A percentile compares a stretch with the other conserved stretches of the same genome.
These are phyloP conservation scores for Trichoderma asperelloides DNA, from an alignment of 495 filamentous ascomycete genomes.

Conservation along the genomic window DNA sequence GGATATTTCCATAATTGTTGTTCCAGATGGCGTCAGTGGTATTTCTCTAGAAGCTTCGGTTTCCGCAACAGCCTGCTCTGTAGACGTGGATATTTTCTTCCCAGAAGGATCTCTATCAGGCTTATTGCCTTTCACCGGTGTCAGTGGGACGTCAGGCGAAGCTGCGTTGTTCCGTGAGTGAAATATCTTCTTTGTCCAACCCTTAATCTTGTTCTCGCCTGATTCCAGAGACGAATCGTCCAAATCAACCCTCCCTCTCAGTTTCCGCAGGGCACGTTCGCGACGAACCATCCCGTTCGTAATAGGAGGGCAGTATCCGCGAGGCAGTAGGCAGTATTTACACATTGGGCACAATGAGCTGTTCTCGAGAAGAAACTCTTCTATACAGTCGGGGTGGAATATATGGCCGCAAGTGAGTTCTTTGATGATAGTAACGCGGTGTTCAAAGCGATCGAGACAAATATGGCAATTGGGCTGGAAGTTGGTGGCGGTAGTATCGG, in stretches of 20 bases:
- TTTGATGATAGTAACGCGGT: constrained; percentile 58
- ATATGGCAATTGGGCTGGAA: constrained; percentile 73
- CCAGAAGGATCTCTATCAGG: not conserved
- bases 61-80: not conserved
- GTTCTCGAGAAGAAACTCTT: constrained; percentile 59
- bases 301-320: constrained; percentile 56
- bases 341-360: constrained; percentile 83
- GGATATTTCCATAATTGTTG: not conserved
- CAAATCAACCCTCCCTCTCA: constrained; percentile 23
- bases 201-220: constrained; percentile 6
- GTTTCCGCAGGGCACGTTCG: constrained; percentile 48
- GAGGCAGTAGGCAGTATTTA: constrained; percentile 64
- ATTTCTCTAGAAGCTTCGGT: not conserved
- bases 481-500: constrained; percentile 30
- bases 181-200: constrained; percentile 16
- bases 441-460: constrained; percentile 73
- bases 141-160: not conserved
- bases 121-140: constrained; percentile 13
- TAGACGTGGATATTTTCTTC: not conserved
- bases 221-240: constrained; percentile 15
- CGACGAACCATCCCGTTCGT: constrained; percentile 79
- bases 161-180: not conserved
- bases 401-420: constrained; percentile 85
- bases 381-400: constrained; percentile 84
- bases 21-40: not conserved